Base-by-base conservation (phyloP, 2,329 filamentous ascomycete species). In the Penicillium sp. region DNA sequence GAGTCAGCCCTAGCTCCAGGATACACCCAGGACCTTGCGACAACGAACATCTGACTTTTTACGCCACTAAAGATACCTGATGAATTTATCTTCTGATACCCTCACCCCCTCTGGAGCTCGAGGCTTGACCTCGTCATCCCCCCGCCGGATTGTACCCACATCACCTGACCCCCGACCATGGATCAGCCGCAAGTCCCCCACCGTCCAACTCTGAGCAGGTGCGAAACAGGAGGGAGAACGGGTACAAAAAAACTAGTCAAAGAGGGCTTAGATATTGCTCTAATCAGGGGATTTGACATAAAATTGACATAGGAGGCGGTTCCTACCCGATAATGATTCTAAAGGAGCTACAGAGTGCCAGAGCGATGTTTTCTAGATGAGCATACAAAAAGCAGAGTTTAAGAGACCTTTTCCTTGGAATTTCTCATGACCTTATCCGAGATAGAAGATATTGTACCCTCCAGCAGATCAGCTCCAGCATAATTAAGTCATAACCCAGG, bases 101-200 rank as follows among this genome's bases (percentile, higher is more conserved):
- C 39, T 42, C 11, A 11, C 7, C 15, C 17, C 47, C 47, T 31
- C 47, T 28, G 34, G 47, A 49, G 47, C 47, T 49, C 28, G 25
- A 25, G 28, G 34, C 17, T 48, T 54, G 43, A 50, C 49, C 41
- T 61, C 48, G 48, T 62, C 50, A 57, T 62, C 45, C 35, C 51
- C 48, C 42, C 38, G 49, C 34, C 28, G 6, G 28, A 6, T 6
- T 31, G 48, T 58, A 51, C 37, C 63, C 62, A 63, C 63, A 65
- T 65, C 58, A 65, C 54, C 59, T 65, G 63, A 62, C 54, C 14
- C 41, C 52, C 57, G 48, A 65, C 64, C 64, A 65, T 67, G 63
- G 64, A 58, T 67, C 59, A 50, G 54, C 57, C 14, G 43, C 35
- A 12, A 53, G 57, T 58, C 54, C 53, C 57, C 59, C 55, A 20